phyloP scores from a whole-genome alignment of 1,284 basidiomycete genomes.

The Fomes fomentarius region DNA sequence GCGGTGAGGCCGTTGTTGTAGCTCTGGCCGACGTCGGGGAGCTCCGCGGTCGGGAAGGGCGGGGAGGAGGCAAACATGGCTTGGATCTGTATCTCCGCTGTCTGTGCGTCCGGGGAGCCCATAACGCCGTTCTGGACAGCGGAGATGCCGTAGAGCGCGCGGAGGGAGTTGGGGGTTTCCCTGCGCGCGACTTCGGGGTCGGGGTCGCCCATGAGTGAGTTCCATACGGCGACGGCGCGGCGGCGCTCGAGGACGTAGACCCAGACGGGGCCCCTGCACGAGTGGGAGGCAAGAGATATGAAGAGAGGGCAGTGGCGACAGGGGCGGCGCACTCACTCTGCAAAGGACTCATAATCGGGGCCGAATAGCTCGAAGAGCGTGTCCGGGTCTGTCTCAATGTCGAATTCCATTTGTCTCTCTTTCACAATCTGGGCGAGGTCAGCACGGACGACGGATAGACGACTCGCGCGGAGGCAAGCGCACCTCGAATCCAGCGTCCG shows the following conservation, averaged over 20 bases:
- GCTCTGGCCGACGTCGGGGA: slow-evolving; percentile 48
- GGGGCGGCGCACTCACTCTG: slow-evolving; percentile 57
- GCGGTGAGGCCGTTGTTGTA: slow-evolving; percentile 37
- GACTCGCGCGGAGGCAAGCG: slow-evolving; percentile 22
- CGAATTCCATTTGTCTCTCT: slow-evolving; percentile 83
- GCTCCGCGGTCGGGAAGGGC: slow-evolving; percentile 67
- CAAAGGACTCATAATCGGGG: slow-evolving; percentile 69
- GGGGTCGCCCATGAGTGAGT: slow-evolving; percentile 68
- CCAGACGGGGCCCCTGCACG: slow-evolving; percentile 75
- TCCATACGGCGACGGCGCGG: slow-evolving; percentile 76
- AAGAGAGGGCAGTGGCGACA: slow-evolving; percentile 8
- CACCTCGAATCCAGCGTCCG: slow-evolving; percentile 79
- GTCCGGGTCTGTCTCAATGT: slow-evolving; percentile 76
- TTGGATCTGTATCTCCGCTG: slow-evolving; percentile 75
- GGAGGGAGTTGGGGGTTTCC: slow-evolving; percentile 63
- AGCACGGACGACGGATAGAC: neutral
- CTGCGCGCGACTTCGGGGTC: slow-evolving; percentile 60
- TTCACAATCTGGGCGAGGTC: slow-evolving; percentile 64
- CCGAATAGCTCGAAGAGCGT: slow-evolving; percentile 77
- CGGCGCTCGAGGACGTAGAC: slow-evolving; percentile 83
- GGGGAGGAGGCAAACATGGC: slow-evolving; percentile 79
- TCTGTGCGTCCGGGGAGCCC: slow-evolving; percentile 63
- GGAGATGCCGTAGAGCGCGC: slow-evolving; percentile 65
- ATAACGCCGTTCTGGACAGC: slow-evolving; percentile 65
- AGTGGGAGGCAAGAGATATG: slow-evolving; percentile 1